Conservation (phyloP, 2,329 filamentous ascomycete genomes). For the Zalaria sp. region DNA sequence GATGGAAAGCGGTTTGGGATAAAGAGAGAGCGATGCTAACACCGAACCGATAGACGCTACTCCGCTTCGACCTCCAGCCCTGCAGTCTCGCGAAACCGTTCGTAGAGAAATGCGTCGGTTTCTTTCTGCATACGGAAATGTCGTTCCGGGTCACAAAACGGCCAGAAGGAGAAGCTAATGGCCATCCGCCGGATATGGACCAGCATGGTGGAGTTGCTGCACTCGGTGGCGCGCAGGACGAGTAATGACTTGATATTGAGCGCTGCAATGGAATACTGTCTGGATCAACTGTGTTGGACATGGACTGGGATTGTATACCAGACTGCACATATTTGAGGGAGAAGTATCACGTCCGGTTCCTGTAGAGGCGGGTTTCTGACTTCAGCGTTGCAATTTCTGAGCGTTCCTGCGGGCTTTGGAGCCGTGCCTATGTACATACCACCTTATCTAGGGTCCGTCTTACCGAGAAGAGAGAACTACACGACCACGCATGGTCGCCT, state of each 20-base stretch:
- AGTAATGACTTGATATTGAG: constrained; percentile 1
- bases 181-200: neutral
- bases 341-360: too few species aligned
- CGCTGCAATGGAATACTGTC: too few species aligned
- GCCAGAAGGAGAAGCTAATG: constrained; percentile 4
- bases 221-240: constrained; percentile 12
- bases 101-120: constrained; percentile 21
- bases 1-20: neutral
- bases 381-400: too few species aligned
- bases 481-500: too few species aligned
- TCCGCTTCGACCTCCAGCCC: constrained; percentile 23
- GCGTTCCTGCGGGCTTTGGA: too few species aligned
- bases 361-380: too few species aligned
- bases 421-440: too few species aligned
- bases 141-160: constrained; percentile 21
- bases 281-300: too few species aligned
- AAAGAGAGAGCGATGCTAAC: neutral
- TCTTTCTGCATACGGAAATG: constrained; percentile 23
- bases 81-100: constrained; percentile 22
- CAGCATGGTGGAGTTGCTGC: constrained; percentile 10
- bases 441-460: too few species aligned
- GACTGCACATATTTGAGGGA: too few species aligned
- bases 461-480: too few species aligned
- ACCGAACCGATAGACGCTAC: constrained; percentile 13
- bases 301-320: too few species aligned